Conservation (phyloP, 257 asterid genomes). For the Mitragyna speciosa region DNA sequence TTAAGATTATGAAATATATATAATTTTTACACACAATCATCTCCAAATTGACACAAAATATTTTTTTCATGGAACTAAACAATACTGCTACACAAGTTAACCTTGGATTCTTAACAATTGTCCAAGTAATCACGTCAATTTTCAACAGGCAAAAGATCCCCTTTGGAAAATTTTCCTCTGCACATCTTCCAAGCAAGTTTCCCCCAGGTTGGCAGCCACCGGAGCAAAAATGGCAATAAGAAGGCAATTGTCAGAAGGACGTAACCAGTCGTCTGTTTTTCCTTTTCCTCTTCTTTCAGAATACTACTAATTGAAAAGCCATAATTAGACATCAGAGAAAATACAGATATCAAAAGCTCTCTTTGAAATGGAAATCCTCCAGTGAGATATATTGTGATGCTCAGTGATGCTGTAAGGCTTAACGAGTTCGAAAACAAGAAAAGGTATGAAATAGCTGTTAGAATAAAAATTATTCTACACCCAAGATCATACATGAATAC, state of each 20-base stretch:
- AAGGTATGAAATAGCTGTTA: not conserved
- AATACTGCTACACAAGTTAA: not conserved
- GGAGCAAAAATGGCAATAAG: not conserved
- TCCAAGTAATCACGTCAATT: not conserved
- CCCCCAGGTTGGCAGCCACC: not conserved
- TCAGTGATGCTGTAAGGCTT: not conserved
- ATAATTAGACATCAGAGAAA: not conserved
- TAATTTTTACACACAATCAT: not conserved
- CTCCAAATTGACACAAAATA: not conserved
- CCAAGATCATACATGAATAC: too few species aligned
- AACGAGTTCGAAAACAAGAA: not conserved
- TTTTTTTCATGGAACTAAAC: not conserved
- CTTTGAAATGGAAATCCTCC: slow-evolving; percentile 13
- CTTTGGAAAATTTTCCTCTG: not conserved
- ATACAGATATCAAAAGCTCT: not conserved
- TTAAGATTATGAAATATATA: not conserved
- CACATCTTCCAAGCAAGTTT: not conserved
- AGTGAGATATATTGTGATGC: not conserved
- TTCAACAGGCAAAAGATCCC: not conserved
- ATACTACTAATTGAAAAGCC: not conserved
- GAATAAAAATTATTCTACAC: too few species aligned
- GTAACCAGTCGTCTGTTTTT: not conserved
- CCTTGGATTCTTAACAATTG: not conserved
- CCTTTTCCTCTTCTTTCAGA: not conserved
- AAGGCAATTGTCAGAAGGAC: not conserved